phyloP scores from a whole-genome alignment of 2,329 filamentous ascomycete genomes.

The Fusarium tanahbumbuense region DNA sequence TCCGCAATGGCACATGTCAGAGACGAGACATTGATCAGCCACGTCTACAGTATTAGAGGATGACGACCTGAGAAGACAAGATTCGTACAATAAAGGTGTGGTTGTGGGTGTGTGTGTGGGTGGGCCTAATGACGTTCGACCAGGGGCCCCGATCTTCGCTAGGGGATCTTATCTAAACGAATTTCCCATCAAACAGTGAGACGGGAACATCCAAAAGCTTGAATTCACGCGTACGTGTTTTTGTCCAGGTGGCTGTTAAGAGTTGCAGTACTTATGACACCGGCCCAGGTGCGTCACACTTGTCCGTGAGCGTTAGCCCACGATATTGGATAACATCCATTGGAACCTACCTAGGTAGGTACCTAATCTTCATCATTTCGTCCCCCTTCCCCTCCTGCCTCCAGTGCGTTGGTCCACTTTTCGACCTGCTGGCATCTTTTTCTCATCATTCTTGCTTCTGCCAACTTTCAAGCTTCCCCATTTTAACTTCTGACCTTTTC shows the following conservation, averaged over 20 bases:
- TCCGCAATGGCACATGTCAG: conserved; percentile 23
- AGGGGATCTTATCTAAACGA: conserved; percentile 24
- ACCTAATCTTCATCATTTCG: not conserved
- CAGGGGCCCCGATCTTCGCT: conserved; percentile 15
- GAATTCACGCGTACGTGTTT: not conserved
- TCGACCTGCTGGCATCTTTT: conserved; percentile 32
- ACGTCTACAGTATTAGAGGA: not conserved
- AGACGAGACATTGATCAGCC: conserved; percentile 16
- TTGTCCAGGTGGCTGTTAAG: not conserved
- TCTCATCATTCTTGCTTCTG: conserved; percentile 24
- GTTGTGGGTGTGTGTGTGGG: conserved; percentile 4
- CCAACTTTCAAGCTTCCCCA: conserved; percentile 13
- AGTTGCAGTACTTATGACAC: not conserved
- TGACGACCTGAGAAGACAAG: conserved; percentile 6
- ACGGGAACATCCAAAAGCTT: conserved; percentile 4
- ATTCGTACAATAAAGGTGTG: not conserved
- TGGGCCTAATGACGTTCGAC: conserved; percentile 35
- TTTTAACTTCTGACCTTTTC: not conserved
- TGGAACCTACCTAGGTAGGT: not conserved
- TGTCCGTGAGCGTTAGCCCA: not conserved
- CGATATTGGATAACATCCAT: not conserved
- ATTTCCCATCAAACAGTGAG: conserved; percentile 21
- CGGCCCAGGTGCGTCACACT: not conserved
- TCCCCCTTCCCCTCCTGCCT: conserved; percentile 8
- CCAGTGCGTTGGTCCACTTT: conserved; percentile 30